A percentile compares a stretch with the other conserved stretches of the same genome.
These are phyloP conservation scores for Jacaranda mimosifolia DNA, from an alignment of 257 asterid species.

Conservation along the genomic window DNA sequence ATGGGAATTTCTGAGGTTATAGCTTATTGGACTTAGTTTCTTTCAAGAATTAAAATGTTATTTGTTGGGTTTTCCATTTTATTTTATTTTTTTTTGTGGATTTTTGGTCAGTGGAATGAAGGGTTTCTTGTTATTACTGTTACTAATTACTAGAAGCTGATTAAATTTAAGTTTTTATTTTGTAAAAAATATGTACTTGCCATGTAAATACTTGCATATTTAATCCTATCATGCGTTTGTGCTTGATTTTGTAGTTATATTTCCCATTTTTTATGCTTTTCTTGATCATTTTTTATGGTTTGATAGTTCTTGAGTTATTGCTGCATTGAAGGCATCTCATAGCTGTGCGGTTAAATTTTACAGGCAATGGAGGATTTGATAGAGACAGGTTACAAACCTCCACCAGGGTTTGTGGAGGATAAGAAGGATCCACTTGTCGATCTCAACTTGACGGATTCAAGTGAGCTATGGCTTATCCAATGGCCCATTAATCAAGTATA, in stretches of 20 bases:
- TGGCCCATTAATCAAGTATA: constrained; percentile 69
- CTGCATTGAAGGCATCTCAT: not conserved
- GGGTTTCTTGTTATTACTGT: not conserved
- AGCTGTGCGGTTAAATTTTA: not conserved
- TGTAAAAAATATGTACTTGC: too few species aligned
- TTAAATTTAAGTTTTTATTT: too few species aligned
- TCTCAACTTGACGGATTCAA: constrained; percentile 53
- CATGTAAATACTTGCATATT: too few species aligned
- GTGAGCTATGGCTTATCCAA: constrained; percentile 81
- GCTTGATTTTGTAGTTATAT: too few species aligned
- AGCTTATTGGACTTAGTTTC: not conserved
- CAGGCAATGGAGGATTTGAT: constrained; percentile 36
- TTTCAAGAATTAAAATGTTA: not conserved
- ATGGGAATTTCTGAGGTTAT: not conserved
- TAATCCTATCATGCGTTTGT: not conserved
- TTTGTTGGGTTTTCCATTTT: too few species aligned
- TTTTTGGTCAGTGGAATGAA: too few species aligned
- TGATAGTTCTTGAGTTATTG: not conserved
- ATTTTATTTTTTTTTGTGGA: too few species aligned
- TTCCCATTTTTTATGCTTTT: too few species aligned
- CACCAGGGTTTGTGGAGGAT: constrained; percentile 58
- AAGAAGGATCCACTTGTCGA: constrained; percentile 61
- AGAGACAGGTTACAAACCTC: constrained; percentile 52
- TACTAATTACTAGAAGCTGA: not conserved
- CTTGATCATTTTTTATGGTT: too few species aligned